Percentiles rank a stretch among this genome's conserved stretches.
Evolutionary conservation across 768 basidiomycete species (phyloP).

Genomic region (Naematelia encephala): DNA sequence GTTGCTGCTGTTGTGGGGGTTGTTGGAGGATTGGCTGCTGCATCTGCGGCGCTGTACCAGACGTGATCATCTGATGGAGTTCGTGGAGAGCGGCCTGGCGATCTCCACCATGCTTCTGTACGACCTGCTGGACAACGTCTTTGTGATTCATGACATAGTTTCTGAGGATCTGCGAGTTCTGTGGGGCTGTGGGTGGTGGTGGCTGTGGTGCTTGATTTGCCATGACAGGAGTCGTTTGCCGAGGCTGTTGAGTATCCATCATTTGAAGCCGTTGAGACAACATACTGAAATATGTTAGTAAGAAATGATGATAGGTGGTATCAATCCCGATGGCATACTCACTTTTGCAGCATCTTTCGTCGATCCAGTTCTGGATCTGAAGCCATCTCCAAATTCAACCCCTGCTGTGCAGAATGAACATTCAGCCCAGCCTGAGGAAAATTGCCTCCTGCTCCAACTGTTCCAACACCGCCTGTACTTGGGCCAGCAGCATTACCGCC

Average conservation of each 20-base stretch:
- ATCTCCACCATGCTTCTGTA: background rate
- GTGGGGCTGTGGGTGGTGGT: background rate
- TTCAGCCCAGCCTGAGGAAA: background rate
- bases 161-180: background rate
- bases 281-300: background rate
- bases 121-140: background rate
- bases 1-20: conserved; percentile 6
- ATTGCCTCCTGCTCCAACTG: conserved; percentile 2
- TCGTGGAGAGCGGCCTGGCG: background rate
- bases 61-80: background rate
- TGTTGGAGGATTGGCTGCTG: background rate
- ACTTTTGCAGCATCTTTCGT: background rate
- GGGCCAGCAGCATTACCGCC: background rate
- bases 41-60: background rate
- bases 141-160: background rate
- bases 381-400: background rate
- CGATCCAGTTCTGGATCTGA: background rate
- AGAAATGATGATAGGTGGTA: too few species aligned
- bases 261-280: background rate
- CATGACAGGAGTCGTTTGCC: background rate
- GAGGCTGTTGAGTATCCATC: background rate
- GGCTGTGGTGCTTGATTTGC: background rate
- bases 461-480: too few species aligned
- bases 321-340: too few species aligned
- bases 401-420: background rate